Conservation (phyloP, 208 protist genomes). For the Trichomonas vaginalis region DNA sequence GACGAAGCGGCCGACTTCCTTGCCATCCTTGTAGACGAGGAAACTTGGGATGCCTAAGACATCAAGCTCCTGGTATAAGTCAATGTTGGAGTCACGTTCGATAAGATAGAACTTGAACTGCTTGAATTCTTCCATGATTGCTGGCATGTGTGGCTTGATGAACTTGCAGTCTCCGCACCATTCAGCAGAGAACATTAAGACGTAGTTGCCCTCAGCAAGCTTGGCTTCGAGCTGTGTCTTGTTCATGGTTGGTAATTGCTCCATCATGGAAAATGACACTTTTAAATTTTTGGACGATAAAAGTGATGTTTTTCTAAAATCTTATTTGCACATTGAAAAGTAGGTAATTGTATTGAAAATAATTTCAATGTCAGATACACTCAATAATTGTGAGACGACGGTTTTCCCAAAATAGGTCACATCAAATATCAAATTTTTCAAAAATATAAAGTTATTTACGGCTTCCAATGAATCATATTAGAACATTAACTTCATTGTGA, state of each 20-base stretch:
- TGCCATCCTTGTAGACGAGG: background rate
- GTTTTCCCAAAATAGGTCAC: too few relatives aligned
- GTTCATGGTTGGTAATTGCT: background rate
- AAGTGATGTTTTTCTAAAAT: too few relatives aligned
- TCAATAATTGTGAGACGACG: too few relatives aligned
- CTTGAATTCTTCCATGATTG: background rate
- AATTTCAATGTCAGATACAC: too few relatives aligned
- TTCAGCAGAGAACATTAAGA: background rate
- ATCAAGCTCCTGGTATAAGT: background rate
- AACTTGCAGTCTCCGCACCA: background rate
- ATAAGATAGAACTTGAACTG: background rate
- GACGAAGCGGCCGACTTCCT: background rate
- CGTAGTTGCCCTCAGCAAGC: background rate
- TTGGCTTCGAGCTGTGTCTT: background rate
- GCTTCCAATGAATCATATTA: too few relatives aligned
- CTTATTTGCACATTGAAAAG: too few relatives aligned
- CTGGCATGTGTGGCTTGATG: background rate
- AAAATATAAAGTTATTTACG: too few relatives aligned
- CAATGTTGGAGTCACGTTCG: background rate
- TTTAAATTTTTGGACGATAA: too few relatives aligned
- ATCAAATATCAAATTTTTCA: too few relatives aligned
- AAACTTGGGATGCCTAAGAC: background rate
- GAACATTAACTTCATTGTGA: too few relatives aligned
- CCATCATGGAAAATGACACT: background rate
- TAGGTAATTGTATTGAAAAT: too few relatives aligned